Conservation (phyloP, 2,329 filamentous ascomycete genomes). For the Neurospora sp. region DNA sequence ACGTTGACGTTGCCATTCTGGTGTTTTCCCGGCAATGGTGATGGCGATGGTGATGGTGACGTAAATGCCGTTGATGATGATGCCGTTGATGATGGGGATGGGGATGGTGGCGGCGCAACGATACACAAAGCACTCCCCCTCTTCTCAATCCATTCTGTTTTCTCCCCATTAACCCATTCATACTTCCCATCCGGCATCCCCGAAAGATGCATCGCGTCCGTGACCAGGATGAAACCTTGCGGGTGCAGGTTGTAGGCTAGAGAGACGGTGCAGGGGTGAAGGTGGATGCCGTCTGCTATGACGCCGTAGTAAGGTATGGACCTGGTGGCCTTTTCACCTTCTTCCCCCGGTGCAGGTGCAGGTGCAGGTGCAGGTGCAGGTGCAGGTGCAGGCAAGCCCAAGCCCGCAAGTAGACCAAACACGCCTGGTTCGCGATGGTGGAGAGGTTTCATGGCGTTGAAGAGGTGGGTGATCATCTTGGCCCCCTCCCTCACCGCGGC, state of each 20-base stretch:
- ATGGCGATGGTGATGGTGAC: too few relatives aligned
- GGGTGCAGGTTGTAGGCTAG: slow-evolving; percentile 84
- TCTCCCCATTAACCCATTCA: slow-evolving; percentile 69
- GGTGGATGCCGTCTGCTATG: slow-evolving; percentile 82
- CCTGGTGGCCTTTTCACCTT: too few relatives aligned
- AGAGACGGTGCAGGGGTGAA: slow-evolving; percentile 80
- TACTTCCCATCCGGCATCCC: slow-evolving; percentile 79
- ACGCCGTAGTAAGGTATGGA: slow-evolving; percentile 55
- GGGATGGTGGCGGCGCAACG: neutral
- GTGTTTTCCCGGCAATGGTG: too few relatives aligned
- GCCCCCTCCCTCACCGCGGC: slow-evolving; percentile 48
- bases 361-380: too few relatives aligned
- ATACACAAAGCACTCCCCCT: slow-evolving; percentile 52
- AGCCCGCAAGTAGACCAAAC: too few relatives aligned
- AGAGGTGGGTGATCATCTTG: slow-evolving; percentile 62
- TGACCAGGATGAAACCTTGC: slow-evolving; percentile 77
- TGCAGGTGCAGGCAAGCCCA: too few relatives aligned
- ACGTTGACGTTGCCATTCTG: neutral
- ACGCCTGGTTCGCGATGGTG: too few relatives aligned
- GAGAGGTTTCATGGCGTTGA: slow-evolving; percentile 66
- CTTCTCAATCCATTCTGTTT: slow-evolving; percentile 53
- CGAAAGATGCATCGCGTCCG: slow-evolving; percentile 82
- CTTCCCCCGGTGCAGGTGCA: too few relatives aligned
- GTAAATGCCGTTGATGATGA: too few relatives aligned
- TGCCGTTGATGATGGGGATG: neutral